Conservation (phyloP, 345 rosid species). For the Stellera chamaejasme region DNA sequence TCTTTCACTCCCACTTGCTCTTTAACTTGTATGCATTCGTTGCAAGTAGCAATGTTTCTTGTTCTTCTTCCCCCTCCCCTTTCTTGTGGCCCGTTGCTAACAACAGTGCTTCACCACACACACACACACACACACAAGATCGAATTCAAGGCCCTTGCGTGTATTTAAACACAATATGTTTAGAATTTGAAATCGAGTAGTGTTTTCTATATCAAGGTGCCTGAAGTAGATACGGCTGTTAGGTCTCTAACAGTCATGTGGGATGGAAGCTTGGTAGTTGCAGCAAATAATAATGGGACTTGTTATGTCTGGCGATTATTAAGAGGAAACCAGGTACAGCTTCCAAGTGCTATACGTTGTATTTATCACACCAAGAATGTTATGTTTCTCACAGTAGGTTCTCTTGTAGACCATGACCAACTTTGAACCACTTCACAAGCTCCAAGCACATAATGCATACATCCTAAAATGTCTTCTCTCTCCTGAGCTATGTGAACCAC, state of each 20-base stretch:
- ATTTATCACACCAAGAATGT: not conserved
- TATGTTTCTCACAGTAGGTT: not conserved
- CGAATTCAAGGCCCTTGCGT: too few species aligned
- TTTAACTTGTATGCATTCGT: too few species aligned
- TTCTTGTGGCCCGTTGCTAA: not conserved
- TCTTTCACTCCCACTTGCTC: too few species aligned
- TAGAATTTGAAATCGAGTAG: not conserved
- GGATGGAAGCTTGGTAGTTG: constrained; percentile 96
- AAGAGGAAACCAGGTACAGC: constrained; percentile 63
- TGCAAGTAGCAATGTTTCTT: too few species aligned
- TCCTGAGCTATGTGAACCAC: constrained; percentile 75
- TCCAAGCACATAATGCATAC: constrained; percentile 80
- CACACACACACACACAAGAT: not conserved
- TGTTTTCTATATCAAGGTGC: constrained; percentile 39
- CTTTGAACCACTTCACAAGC: constrained; percentile 95
- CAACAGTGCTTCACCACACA: too few species aligned
- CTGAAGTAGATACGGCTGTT: constrained; percentile 87
- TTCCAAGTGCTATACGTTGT: constrained; percentile 7
- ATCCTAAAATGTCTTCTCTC: constrained; percentile 94
- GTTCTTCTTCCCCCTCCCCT: not conserved
- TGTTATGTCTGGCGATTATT: constrained; percentile 92
- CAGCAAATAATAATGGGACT: constrained; percentile 89
- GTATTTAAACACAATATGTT: not conserved
- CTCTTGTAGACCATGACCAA: constrained; percentile 73
- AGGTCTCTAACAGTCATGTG: constrained; percentile 91